phyloP scores from a whole-genome alignment of 2,329 filamentous ascomycete species.

The Pleoardoris graminearum region DNA sequence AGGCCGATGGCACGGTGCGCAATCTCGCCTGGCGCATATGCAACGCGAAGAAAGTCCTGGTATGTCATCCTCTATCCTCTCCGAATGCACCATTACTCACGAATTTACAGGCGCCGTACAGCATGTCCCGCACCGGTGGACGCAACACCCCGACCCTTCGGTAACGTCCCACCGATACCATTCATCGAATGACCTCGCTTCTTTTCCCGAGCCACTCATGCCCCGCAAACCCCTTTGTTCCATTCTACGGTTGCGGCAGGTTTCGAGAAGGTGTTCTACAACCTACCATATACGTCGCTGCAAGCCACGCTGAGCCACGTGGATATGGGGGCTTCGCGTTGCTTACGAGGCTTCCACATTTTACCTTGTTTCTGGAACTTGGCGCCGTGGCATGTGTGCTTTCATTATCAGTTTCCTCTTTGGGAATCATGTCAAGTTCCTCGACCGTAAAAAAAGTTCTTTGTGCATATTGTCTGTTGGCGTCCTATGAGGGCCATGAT shows the following conservation, averaged over 20 bases:
- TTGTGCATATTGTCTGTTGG: no score
- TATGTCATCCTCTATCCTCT: slow-evolving; percentile 53
- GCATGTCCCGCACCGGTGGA: slow-evolving; percentile 2
- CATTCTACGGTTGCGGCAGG: background rate
- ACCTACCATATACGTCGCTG: background rate
- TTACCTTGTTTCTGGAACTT: background rate
- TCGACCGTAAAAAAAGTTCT: no score
- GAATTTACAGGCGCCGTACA: background rate
- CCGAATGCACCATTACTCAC: background rate
- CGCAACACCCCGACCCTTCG: slow-evolving; percentile 1
- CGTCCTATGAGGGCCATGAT: no score
- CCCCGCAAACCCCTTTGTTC: background rate
- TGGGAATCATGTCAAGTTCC: no score
- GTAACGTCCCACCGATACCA: background rate
- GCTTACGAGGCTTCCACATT: background rate
- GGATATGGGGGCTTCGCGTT: background rate
- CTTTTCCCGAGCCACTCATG: background rate
- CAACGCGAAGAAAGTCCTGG: slow-evolving; percentile 92
- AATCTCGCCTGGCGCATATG: slow-evolving; percentile 94
- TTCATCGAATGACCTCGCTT: background rate
- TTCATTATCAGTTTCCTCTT: no score
- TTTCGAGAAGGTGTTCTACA: background rate
- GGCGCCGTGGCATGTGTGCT: background rate
- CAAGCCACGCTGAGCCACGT: background rate
- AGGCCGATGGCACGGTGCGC: slow-evolving; percentile 85